Evolutionary conservation across 1,284 basidiomycete species (phyloP), one percentile per base, ranked within the genome.

Genomic region (Wallemia mellicola): DNA sequence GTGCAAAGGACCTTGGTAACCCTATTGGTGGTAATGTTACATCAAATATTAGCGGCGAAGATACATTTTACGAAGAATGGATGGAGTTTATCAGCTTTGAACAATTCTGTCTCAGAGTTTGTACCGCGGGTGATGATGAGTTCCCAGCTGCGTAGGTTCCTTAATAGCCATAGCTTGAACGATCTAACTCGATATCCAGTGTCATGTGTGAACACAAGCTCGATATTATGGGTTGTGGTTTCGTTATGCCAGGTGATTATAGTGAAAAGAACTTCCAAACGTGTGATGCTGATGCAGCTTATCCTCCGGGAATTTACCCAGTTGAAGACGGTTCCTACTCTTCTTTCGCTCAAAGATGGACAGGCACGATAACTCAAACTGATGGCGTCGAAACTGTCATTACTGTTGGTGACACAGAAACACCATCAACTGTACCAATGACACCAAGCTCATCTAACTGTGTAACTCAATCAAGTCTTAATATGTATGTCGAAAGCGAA

Each of bases 11-110:
- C 63, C 63, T 67, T 64, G 74, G 74, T 48, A 76, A 76, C 71
- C 74, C 74, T 57, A 65, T 73, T 58, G 74, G 74, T 58, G 74
- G 74, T 28, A 74, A 75, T 64, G 74, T 75, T 59, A 75, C 74
- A 54, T 70, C 71, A 60, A 75, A 75, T 67, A 67, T 72, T 24
- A 70, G 71, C 11, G 73, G 73, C 27, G 59, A 65, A 26, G 74
- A 75, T 60, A 73, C 73, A 38, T 67, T 66, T 62, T 75, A 75
- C 69, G 66, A 74, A 64, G 73, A 75, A 67, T 75, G 74, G 74
- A 74, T 69, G 67, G 55, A 57, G 24, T 72, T 68, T 67, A 69
- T 71, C 64, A 68, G 70, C 26, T 69, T 65, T 65, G 63, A 69
- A 62, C 64, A 68, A 60, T 72, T 70, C 67, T 72, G 71, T 64